phyloP scores from a whole-genome alignment of 768 basidiomycete genomes.

The Amyloporia xantha region DNA sequence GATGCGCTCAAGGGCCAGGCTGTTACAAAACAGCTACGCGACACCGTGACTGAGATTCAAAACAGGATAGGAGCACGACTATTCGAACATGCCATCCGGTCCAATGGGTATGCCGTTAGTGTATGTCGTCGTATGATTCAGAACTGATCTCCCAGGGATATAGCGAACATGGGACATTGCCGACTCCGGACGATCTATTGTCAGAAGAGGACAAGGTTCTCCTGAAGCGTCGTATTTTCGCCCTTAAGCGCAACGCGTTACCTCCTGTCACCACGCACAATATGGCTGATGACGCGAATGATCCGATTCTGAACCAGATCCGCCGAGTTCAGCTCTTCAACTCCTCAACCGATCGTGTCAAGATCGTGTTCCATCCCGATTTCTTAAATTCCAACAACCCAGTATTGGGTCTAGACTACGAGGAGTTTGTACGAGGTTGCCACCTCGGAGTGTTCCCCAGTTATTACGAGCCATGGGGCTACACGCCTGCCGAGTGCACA shows the following conservation, averaged over 20 bases:
- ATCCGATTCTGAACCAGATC: slow-evolving; percentile 94
- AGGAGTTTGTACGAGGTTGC: slow-evolving; percentile 97
- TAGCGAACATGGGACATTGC: slow-evolving; percentile 69
- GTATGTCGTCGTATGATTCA: background rate
- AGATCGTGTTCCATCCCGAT: slow-evolving; percentile 97
- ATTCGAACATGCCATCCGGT: slow-evolving; percentile 91
- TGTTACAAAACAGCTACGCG: slow-evolving; percentile 92
- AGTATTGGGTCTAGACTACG: slow-evolving; percentile 94
- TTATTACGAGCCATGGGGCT: slow-evolving; percentile 96
- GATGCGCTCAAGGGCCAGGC: slow-evolving; percentile 97
- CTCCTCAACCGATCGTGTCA: slow-evolving; percentile 80
- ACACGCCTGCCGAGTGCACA: slow-evolving; percentile 98
- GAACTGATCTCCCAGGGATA: background rate
- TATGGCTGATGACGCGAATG: slow-evolving; percentile 89
- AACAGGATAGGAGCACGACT: slow-evolving; percentile 86
- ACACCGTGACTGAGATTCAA: slow-evolving; percentile 94
- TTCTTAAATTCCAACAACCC: slow-evolving; percentile 98
- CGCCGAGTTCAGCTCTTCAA: slow-evolving; percentile 95
- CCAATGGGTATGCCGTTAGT: slow-evolving; percentile 64
- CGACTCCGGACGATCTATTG: slow-evolving; percentile 69
- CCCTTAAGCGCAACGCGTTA: slow-evolving; percentile 89
- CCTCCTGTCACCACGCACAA: slow-evolving; percentile 98
- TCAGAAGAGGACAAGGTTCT: slow-evolving; percentile 91
- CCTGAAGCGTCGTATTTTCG: slow-evolving; percentile 94
- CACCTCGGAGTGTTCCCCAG: slow-evolving; percentile 98